These are phyloP conservation scores for Colletotrichum incanum DNA, from an alignment of 2,329 filamentous ascomycete species.

Conservation along the genomic window DNA sequence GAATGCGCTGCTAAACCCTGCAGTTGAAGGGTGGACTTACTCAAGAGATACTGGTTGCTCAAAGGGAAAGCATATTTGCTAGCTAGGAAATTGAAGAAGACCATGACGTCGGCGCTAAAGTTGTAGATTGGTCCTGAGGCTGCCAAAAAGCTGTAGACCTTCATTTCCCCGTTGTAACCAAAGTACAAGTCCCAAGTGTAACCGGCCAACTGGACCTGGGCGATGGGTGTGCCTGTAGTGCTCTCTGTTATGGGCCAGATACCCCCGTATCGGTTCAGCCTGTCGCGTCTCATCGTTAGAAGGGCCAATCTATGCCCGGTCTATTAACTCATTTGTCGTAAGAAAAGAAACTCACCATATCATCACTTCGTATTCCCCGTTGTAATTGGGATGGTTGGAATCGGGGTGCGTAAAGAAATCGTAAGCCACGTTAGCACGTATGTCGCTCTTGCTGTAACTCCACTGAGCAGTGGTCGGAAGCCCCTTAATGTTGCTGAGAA, in stretches of 20 bases:
- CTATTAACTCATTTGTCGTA: not conserved
- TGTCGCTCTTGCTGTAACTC: constrained; percentile 53
- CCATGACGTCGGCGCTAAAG: constrained; percentile 68
- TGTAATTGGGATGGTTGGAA: constrained; percentile 55
- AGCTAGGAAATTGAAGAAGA: constrained; percentile 68
- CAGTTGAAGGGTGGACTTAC: constrained; percentile 26
- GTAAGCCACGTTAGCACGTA: constrained; percentile 71
- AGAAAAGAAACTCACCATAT: constrained; percentile 59
- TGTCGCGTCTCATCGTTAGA: constrained; percentile 43
- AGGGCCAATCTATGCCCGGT: not conserved
- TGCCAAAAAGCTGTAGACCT: constrained; percentile 66
- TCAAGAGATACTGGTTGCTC: constrained; percentile 44
- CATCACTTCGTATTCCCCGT: constrained; percentile 74
- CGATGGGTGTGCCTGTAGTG: constrained; percentile 61
- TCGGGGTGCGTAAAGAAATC: constrained; percentile 69
- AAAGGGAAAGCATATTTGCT: constrained; percentile 57
- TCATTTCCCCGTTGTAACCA: constrained; percentile 67
- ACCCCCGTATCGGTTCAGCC: constrained; percentile 70
- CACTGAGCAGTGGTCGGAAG: constrained; percentile 54
- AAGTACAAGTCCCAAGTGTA: constrained; percentile 67
- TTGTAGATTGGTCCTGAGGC: constrained; percentile 54
- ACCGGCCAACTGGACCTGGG: constrained; percentile 65
- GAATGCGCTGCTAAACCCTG: not conserved
- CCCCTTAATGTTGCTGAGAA: constrained; percentile 51
- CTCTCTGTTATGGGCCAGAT: constrained; percentile 60